phyloP scores from a whole-genome alignment of 805 yeast genomes.

The Zygotorulaspora sp. region DNA sequence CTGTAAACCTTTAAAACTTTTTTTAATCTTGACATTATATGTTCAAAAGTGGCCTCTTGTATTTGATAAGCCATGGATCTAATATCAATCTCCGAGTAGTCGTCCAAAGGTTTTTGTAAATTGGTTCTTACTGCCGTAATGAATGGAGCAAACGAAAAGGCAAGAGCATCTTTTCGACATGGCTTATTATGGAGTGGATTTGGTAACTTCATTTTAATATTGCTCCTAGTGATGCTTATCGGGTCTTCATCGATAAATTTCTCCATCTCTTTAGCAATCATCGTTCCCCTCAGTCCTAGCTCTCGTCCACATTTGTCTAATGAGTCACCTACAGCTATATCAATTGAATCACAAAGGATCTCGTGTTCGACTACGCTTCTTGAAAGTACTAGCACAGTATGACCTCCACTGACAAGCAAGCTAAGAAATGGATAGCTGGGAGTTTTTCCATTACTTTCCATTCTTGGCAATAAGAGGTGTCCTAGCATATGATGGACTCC shows the following conservation, averaged over 20 bases:
- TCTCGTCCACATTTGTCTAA: slow-evolving; percentile 89
- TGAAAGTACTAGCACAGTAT: slow-evolving; percentile 79
- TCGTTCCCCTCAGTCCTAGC: slow-evolving; percentile 71
- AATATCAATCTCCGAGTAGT: slow-evolving; percentile 22
- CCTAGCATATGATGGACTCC: slow-evolving; percentile 98
- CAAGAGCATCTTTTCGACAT: slow-evolving; percentile 42
- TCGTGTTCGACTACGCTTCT: slow-evolving; percentile 59
- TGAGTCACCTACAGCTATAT: slow-evolving; percentile 91
- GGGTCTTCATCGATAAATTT: slow-evolving; percentile 36
- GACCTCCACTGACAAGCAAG: slow-evolving; percentile 88
- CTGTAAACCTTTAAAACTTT: slow-evolving; percentile 41
- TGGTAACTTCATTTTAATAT: slow-evolving; percentile 34
- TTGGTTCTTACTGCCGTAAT: slow-evolving; percentile 48
- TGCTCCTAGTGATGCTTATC: slow-evolving; percentile 3
- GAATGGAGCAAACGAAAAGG: slow-evolving; percentile 78
- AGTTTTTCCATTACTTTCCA: slow-evolving; percentile 39
- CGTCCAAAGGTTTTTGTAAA: slow-evolving; percentile 18
- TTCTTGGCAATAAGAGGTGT: slow-evolving; percentile 67
- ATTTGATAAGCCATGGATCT: slow-evolving; percentile 52
- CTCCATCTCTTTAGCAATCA: slow-evolving; percentile 85
- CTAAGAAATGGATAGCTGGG: slow-evolving; percentile 69
- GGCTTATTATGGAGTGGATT: slow-evolving; percentile 51
- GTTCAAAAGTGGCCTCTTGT: slow-evolving; percentile 67
- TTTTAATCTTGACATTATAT: slow-evolving; percentile 60
- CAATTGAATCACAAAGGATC: slow-evolving; percentile 68